Conservation (phyloP, 768 basidiomycete species). For the Suillus sp. region DNA sequence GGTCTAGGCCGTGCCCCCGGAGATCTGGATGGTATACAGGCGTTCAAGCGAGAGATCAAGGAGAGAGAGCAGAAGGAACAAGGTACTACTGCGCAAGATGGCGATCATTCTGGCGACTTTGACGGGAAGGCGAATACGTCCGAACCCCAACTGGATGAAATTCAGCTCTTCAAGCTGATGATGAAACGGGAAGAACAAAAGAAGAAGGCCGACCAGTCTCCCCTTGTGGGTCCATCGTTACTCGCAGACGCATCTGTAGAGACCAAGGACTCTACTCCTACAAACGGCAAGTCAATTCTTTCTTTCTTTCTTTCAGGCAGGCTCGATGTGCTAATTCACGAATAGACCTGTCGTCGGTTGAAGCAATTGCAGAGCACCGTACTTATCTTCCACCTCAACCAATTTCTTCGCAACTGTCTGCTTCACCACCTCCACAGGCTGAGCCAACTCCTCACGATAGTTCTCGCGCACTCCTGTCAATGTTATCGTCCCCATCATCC, state of each 20-base stretch:
- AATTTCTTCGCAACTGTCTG: conserved; percentile 14
- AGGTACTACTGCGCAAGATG: conserved; percentile 19
- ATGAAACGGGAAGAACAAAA: conserved; percentile 77
- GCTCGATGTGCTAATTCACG: background rate
- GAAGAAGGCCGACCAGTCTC: conserved; percentile 35
- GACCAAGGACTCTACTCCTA: conserved; percentile 1
- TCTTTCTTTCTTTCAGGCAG: background rate
- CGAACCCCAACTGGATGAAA: conserved; percentile 68
- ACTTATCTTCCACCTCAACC: conserved; percentile 1
- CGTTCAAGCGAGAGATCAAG: conserved; percentile 84
- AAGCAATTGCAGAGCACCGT: background rate
- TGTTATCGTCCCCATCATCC: conserved; percentile 18
- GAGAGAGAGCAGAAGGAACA: conserved; percentile 65
- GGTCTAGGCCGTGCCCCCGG: conserved; percentile 64
- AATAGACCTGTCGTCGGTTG: background rate
- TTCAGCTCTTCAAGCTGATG: conserved; percentile 79
- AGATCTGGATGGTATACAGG: conserved; percentile 81
- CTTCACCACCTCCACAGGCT: conserved; percentile 22
- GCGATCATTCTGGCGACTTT: conserved; percentile 13
- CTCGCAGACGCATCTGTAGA: conserved; percentile 1
- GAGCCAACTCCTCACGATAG: conserved; percentile 12
- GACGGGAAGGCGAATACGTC: conserved; percentile 27
- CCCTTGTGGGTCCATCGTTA: conserved; percentile 7
- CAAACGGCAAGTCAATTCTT: conserved; percentile 19
- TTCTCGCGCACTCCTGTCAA: conserved; percentile 11